Evolutionary conservation across 2,329 filamentous ascomycete genomes (phyloP).

Genomic region (Ophiostoma himal-ulmi): DNA sequence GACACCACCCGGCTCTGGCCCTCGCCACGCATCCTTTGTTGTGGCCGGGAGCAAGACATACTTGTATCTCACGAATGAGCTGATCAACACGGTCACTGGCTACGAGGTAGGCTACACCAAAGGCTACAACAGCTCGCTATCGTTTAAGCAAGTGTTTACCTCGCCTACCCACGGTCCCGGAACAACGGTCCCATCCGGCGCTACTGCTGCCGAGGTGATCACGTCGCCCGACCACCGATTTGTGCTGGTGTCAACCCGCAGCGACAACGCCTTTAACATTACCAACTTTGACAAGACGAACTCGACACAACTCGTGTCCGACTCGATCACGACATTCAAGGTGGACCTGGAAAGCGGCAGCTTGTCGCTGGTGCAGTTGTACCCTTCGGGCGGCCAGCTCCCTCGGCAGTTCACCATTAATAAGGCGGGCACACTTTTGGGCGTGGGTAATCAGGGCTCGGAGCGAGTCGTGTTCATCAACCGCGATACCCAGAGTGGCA

Average conservation of each 20-base stretch:
- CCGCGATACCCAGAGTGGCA: slow-evolving; percentile 54
- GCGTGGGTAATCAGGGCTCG: slow-evolving; percentile 59
- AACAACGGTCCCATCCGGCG: slow-evolving; percentile 36
- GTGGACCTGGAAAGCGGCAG: slow-evolving; percentile 50
- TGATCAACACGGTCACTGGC: slow-evolving; percentile 51
- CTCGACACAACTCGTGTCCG: slow-evolving; percentile 47
- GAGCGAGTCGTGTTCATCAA: slow-evolving; percentile 55
- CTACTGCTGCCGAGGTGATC: slow-evolving; percentile 50
- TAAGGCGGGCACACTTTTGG: slow-evolving; percentile 56
- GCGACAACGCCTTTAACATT: slow-evolving; percentile 50
- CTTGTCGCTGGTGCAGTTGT: slow-evolving; percentile 51
- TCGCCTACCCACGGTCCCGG: slow-evolving; percentile 45
- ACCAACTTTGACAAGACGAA: slow-evolving; percentile 42
- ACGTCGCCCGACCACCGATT: slow-evolving; percentile 56
- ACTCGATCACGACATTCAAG: slow-evolving; percentile 58
- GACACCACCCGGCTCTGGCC: slow-evolving; percentile 51
- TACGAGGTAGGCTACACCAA: slow-evolving; percentile 50
- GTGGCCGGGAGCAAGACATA: slow-evolving; percentile 42
- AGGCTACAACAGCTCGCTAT: slow-evolving; percentile 35
- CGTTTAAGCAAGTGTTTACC: slow-evolving; percentile 43
- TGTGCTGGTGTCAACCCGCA: slow-evolving; percentile 62
- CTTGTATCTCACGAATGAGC: slow-evolving; percentile 58
- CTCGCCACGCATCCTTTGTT: slow-evolving; percentile 58
- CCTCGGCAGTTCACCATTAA: slow-evolving; percentile 66
- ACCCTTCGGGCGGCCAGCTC: slow-evolving; percentile 57